Conservation (phyloP, 306 rosid species). For the Calophaca sinica region DNA sequence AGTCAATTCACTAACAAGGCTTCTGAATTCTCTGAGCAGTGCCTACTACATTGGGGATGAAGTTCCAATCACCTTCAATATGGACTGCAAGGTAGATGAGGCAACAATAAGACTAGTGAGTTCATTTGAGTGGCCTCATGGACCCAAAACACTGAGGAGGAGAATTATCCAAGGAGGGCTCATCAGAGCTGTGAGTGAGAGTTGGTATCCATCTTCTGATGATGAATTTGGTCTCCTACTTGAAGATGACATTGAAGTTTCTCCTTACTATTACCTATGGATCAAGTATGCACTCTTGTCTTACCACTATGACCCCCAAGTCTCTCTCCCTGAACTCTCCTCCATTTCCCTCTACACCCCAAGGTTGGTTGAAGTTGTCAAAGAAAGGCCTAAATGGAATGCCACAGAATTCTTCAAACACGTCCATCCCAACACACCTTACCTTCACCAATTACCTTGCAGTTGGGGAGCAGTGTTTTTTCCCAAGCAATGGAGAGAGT, state of each 20-base stretch:
- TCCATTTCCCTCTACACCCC: constrained; percentile 94
- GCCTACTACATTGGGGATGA: constrained; percentile 90
- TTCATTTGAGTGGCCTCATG: constrained; percentile 88
- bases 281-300: constrained; percentile 85
- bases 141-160: constrained; percentile 78
- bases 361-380: constrained; percentile 80
- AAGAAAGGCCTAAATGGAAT: constrained; percentile 92
- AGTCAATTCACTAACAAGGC: constrained; percentile 72
- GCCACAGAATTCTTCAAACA: constrained; percentile 73
- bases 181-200: constrained; percentile 88
- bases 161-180: constrained; percentile 96
- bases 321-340: constrained; percentile 79
- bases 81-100: constrained; percentile 90
- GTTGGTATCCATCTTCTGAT: constrained; percentile 90
- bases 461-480: constrained; percentile 96
- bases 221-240: constrained; percentile 87
- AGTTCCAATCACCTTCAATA: constrained; percentile 75
- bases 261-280: constrained; percentile 91
- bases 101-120: constrained; percentile 66
- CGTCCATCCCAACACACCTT: constrained; percentile 84
- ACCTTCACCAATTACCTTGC: constrained; percentile 88
- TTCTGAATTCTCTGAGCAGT: constrained; percentile 73
- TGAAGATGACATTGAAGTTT: constrained; percentile 90
- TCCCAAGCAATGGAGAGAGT: constrained; percentile 95
- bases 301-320: constrained; percentile 87